Evolutionary conservation across 441 rosid genomes (phyloP).

Genomic region (Kokia cookei): DNA sequence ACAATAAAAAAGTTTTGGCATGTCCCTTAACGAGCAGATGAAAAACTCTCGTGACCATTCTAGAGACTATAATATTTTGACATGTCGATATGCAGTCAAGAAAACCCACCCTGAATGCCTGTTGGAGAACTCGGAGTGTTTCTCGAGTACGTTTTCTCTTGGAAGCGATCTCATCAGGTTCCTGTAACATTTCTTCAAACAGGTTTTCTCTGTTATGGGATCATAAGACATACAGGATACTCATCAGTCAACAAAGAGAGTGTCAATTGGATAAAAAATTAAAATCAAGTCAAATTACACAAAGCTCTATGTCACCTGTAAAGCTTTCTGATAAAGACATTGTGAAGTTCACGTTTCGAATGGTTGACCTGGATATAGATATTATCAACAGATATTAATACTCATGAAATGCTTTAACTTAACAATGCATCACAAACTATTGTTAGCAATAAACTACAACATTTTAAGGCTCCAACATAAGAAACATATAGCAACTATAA

Average conservation of each 20-base stretch:
- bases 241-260: neutral
- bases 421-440: neutral
- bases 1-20: neutral
- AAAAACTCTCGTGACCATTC: neutral
- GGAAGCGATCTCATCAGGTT: slow-evolving; percentile 80
- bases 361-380: slow-evolving; percentile 62
- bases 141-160: slow-evolving; percentile 91
- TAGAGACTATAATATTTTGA: neutral
- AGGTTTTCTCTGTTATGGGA: slow-evolving; percentile 76
- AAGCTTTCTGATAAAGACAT: slow-evolving; percentile 70
- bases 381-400: slow-evolving; percentile 8
- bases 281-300: neutral
- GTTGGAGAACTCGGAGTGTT: slow-evolving; percentile 84
- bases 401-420: neutral
- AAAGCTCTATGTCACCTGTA: slow-evolving; percentile 33
- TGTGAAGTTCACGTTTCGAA: slow-evolving; percentile 80
- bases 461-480: neutral
- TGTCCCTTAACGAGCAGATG: neutral
- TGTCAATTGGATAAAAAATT: neutral
- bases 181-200: slow-evolving; percentile 99
- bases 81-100: neutral
- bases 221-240: slow-evolving; percentile 1
- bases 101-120: slow-evolving; percentile 80
- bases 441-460: neutral
- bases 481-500: neutral